phyloP scores from a whole-genome alignment of 768 basidiomycete species.

The Mrakia blollopis region DNA sequence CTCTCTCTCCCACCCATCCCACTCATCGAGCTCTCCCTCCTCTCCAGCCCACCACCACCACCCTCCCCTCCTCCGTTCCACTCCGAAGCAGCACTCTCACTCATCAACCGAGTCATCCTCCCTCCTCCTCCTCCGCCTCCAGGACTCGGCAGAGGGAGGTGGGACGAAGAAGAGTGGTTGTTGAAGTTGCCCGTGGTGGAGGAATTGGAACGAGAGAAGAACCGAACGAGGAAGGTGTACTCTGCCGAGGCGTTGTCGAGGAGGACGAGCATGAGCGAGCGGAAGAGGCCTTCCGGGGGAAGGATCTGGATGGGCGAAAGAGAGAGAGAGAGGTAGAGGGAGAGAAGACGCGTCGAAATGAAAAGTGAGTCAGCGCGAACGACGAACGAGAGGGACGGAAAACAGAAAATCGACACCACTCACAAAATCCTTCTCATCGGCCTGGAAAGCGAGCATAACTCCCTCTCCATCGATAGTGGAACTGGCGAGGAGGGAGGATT shows the following conservation, averaged over 20 bases:
- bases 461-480: constrained; percentile 66
- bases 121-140: background rate
- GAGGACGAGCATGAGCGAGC: constrained; percentile 80
- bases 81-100: constrained; percentile 12
- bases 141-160: background rate
- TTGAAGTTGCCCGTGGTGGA: background rate
- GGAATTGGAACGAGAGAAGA: constrained; percentile 56
- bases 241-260: constrained; percentile 94
- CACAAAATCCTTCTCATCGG: constrained; percentile 81
- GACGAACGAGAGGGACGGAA: background rate
- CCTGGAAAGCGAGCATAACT: constrained; percentile 78
- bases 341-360: constrained; percentile 33
- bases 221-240: constrained; percentile 76
- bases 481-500: constrained; percentile 12
- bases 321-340: background rate
- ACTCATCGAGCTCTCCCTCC: constrained; percentile 2
- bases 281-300: constrained; percentile 72
- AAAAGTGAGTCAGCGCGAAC: too few relatives aligned
- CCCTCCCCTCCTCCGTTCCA: background rate
- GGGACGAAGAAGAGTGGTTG: background rate
- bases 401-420: constrained; percentile 43
- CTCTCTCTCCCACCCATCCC: constrained; percentile 10
- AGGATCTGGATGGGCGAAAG: constrained; percentile 56
- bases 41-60: background rate
- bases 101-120: background rate